Percentiles rank a stretch among this genome's conserved stretches.
These are phyloP conservation scores for Lagenidium giganteum DNA, from an alignment of 352 stramenopile genomes.

Conservation along the genomic window DNA sequence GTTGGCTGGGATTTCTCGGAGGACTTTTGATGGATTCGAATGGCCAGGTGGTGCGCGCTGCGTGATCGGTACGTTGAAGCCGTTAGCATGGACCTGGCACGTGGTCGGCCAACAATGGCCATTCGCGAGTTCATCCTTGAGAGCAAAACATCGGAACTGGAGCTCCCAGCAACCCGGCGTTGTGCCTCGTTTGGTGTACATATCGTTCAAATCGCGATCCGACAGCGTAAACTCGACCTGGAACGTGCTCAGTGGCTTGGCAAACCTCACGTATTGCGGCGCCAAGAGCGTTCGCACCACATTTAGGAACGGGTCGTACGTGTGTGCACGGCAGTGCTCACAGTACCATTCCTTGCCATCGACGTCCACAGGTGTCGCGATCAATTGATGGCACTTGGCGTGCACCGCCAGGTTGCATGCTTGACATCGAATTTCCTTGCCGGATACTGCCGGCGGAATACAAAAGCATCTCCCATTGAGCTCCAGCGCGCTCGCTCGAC, in stretches of 20 bases:
- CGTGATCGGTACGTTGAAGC: conserved; percentile 57
- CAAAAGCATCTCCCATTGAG: conserved; percentile 68
- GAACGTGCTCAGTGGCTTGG: conserved; percentile 34
- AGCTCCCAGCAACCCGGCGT: conserved; percentile 60
- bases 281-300: conserved; percentile 53
- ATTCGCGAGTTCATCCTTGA: conserved; percentile 66
- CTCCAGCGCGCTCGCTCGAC: too few relatives aligned
- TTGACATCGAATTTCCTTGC: too few relatives aligned
- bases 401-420: conserved; percentile 61
- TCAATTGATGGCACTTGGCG: conserved; percentile 72
- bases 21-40: conserved; percentile 75
- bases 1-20: conserved; percentile 68
- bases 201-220: conserved; percentile 68
- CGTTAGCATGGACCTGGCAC: conserved; percentile 64
- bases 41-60: conserved; percentile 70
- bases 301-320: conserved; percentile 68
- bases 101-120: conserved; percentile 72
- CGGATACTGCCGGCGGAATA: conserved; percentile 5
- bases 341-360: conserved; percentile 59
- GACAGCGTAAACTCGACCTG: conserved; percentile 64
- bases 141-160: conserved; percentile 68
- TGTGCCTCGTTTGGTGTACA: conserved; percentile 56
- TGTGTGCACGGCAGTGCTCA: conserved; percentile 55
- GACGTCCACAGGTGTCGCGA: conserved; percentile 26
- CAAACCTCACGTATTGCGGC: conserved; percentile 62